phyloP scores from a whole-genome alignment of 1,284 basidiomycete genomes.

The Fomitopsis palustris region DNA sequence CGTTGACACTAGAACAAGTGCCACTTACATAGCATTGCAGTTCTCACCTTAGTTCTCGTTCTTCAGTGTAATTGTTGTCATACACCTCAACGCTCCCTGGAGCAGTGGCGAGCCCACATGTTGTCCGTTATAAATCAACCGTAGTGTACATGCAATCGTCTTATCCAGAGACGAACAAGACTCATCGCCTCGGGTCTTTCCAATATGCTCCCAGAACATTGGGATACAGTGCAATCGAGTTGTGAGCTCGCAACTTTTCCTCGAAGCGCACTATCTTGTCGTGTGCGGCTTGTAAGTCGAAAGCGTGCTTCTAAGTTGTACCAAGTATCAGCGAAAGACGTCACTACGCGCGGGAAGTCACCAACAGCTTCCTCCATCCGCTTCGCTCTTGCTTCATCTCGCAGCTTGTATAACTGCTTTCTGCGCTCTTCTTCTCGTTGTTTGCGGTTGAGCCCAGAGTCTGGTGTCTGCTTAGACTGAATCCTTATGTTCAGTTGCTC shows the following conservation, averaged over 20 bases:
- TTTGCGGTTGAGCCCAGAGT: conserved; percentile 53
- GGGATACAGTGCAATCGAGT: conserved; percentile 57
- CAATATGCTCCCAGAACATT: conserved; percentile 65
- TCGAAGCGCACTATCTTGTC: conserved; percentile 70
- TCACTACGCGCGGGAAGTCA: conserved; percentile 6
- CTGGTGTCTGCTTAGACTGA: conserved; percentile 40
- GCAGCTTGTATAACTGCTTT: conserved; percentile 65
- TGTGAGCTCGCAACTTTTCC: conserved; percentile 44
- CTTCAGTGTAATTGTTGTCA: too few relatives aligned
- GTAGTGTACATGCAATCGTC: background rate
- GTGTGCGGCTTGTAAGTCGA: conserved; percentile 66
- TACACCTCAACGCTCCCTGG: background rate
- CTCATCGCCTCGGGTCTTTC: conserved; percentile 24
- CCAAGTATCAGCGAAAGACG: conserved; percentile 5
- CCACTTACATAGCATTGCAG: conserved; percentile 12
- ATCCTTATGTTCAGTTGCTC: too few relatives aligned
- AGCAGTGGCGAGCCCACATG: background rate
- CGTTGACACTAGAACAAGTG: conserved; percentile 7
- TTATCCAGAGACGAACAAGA: background rate
- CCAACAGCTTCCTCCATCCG: conserved; percentile 54
- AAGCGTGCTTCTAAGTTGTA: conserved; percentile 48
- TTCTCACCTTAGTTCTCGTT: background rate
- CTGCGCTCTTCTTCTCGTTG: conserved; percentile 68
- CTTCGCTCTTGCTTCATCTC: conserved; percentile 63
- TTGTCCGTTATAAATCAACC: background rate